A percentile compares a stretch with the other conserved stretches of the same genome.
Conservation (phyloP, 2,329 filamentous ascomycete species). For the Rhinocladiella similis region DNA sequence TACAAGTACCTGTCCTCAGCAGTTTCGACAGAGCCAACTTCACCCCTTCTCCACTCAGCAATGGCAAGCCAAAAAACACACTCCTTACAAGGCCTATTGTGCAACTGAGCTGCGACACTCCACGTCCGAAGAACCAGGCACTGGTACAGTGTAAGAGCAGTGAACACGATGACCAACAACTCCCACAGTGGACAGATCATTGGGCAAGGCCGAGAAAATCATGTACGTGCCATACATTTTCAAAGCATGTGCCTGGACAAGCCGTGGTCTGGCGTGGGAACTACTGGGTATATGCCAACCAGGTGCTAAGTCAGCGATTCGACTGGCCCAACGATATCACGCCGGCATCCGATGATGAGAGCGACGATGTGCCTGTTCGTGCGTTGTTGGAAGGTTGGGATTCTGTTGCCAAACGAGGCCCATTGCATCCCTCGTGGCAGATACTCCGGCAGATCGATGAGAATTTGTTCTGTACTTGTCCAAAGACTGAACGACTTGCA, state of each 20-base stretch:
- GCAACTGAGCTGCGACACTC: conserved; percentile 11
- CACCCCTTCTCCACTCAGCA: conserved; percentile 12
- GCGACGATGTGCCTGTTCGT: conserved; percentile 27
- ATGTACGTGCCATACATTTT: conserved; percentile 15
- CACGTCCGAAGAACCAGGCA: conserved; percentile 6
- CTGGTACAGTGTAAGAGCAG: conserved; percentile 13
- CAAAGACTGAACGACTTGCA: conserved; percentile 24
- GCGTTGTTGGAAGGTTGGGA: conserved; percentile 28
- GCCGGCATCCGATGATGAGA: conserved; percentile 12
- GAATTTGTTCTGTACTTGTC: conserved; percentile 19
- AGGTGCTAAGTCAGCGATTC: conserved; percentile 24
- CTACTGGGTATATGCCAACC: conserved; percentile 28
- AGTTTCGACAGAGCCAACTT: conserved; percentile 21
- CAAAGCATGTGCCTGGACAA: conserved; percentile 7
- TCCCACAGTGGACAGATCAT: conserved; percentile 11
- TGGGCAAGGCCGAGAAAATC: conserved; percentile 10
- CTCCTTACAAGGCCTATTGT: conserved; percentile 20
- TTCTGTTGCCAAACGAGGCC: conserved; percentile 21
- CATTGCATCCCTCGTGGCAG: conserved; percentile 26
- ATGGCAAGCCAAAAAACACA: conserved; percentile 7
- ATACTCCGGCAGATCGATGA: conserved; percentile 28
- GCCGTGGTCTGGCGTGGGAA: conserved; percentile 18
- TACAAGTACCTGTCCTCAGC: neutral
- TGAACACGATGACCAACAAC: conserved; percentile 5
- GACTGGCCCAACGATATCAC: conserved; percentile 17